Conservation (phyloP, 768 basidiomycete species). For the Baorangia bicolor region DNA sequence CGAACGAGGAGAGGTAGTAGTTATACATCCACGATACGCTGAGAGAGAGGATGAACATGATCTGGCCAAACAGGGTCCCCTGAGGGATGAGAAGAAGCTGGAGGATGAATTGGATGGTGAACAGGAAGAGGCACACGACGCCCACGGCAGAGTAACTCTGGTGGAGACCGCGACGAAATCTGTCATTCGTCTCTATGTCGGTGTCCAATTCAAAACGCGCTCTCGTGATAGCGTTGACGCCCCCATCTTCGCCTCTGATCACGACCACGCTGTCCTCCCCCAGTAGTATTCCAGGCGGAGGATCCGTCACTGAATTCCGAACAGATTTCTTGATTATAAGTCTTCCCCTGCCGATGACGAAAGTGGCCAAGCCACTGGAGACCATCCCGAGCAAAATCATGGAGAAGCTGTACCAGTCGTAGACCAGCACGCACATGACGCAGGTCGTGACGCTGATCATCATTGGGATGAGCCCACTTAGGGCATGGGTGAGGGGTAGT, state of each 20-base stretch:
- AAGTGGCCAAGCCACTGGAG: slow-evolving; percentile 28
- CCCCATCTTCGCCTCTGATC: slow-evolving; percentile 25
- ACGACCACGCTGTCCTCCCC: slow-evolving; percentile 20
- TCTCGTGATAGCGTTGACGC: slow-evolving; percentile 28
- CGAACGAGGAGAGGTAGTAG: slow-evolving; percentile 32
- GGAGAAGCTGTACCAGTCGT: slow-evolving; percentile 34
- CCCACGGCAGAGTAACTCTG: slow-evolving; percentile 8
- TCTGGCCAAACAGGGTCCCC: slow-evolving; percentile 32
- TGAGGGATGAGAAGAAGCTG: slow-evolving; percentile 36
- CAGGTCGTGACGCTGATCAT: slow-evolving; percentile 18
- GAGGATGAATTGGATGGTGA: slow-evolving; percentile 29
- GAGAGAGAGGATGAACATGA: slow-evolving; percentile 32
- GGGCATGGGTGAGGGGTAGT: not conserved
- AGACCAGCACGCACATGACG: slow-evolving; percentile 21
- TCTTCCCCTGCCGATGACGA: slow-evolving; percentile 24
- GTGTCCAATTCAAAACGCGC: slow-evolving; percentile 24
- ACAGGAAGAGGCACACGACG: slow-evolving; percentile 24
- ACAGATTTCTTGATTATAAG: slow-evolving; percentile 18
- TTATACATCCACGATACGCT: slow-evolving; percentile 32
- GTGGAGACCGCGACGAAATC: not conserved
- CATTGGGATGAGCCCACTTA: slow-evolving; percentile 24
- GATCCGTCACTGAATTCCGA: slow-evolving; percentile 13
- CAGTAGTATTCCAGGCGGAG: slow-evolving; percentile 26
- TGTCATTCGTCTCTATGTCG: not conserved
- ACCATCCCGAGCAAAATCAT: slow-evolving; percentile 33